phyloP scores from a whole-genome alignment of 2,329 filamentous ascomycete genomes.

The Colletotrichum chrysophilum region DNA sequence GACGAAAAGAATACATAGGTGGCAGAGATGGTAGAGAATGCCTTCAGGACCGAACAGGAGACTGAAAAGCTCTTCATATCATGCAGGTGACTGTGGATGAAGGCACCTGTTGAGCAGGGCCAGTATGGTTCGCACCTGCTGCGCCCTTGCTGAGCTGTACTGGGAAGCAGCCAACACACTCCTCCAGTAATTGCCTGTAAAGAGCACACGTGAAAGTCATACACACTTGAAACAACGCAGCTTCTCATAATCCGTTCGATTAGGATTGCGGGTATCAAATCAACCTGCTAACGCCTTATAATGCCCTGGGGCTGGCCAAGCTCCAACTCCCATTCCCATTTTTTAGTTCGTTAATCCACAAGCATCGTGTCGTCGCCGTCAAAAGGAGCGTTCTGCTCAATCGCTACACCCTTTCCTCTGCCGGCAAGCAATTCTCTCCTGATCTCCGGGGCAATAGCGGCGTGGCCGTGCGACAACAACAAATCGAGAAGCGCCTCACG shows the following conservation, averaged over 20 bases:
- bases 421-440: slow-evolving; percentile 87
- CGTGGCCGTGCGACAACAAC: slow-evolving; percentile 83
- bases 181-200: background rate
- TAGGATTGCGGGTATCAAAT: slow-evolving; percentile 25
- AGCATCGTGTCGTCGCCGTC: slow-evolving; percentile 95
- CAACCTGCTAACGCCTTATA: slow-evolving; percentile 23
- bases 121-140: background rate
- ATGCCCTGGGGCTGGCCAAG: slow-evolving; percentile 17
- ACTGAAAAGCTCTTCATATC: background rate
- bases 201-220: background rate
- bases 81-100: background rate
- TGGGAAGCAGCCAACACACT: background rate
- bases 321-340: slow-evolving; percentile 17
- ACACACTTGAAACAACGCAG: background rate
- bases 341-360: slow-evolving; percentile 52
- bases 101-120: background rate
- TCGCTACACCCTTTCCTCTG: slow-evolving; percentile 78
- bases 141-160: background rate
- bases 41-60: background rate
- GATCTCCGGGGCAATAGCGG: slow-evolving; percentile 88
- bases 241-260: slow-evolving; percentile 21
- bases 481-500: slow-evolving; percentile 89
- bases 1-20: background rate
- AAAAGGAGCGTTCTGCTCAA: slow-evolving; percentile 61
- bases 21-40: background rate